Evolutionary conservation across 2,329 filamentous ascomycete genomes (phyloP).

Genomic region (Geosmithia morbida): DNA sequence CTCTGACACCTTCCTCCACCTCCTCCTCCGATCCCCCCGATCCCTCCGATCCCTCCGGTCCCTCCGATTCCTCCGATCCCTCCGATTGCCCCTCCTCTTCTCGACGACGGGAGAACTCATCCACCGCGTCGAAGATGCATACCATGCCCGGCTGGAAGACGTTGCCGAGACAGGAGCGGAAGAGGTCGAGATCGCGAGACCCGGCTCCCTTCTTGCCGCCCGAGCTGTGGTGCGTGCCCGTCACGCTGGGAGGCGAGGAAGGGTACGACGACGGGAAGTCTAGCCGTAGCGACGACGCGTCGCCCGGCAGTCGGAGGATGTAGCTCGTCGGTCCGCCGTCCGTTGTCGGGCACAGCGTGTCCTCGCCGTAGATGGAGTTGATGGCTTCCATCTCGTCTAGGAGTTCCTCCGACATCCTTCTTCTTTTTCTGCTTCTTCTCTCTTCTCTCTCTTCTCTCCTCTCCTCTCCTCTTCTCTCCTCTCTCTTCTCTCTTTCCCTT

Average conservation of each 20-base stretch:
- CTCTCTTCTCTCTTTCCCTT: too few species aligned
- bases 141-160: constrained; percentile 62
- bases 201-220: constrained; percentile 62
- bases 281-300: constrained; percentile 43
- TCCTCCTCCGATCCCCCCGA: constrained; percentile 11
- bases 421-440: not conserved
- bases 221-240: constrained; percentile 70
- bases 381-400: constrained; percentile 66
- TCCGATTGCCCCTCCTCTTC: constrained; percentile 12
- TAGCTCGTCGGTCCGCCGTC: too few species aligned
- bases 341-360: constrained; percentile 14
- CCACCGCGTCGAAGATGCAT: constrained; percentile 84
- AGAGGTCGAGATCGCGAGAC: constrained; percentile 51
- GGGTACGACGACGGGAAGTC: constrained; percentile 67
- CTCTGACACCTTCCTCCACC: not conserved
- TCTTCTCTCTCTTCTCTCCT: not conserved
- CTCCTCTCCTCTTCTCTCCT: too few species aligned
- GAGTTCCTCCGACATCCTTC: constrained; percentile 41
- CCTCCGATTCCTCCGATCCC: constrained; percentile 11
- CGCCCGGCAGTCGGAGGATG: constrained; percentile 53
- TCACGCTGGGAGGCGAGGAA: constrained; percentile 52
- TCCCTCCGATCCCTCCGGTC: constrained; percentile 2
- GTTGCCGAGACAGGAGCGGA: constrained; percentile 50
- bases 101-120: constrained; percentile 43
- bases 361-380: constrained; percentile 68